Percentiles rank a stretch among this genome's conserved stretches.
These are phyloP conservation scores for Camellia lanceoleosa DNA, from an alignment of 148 eudicot genomes.

Conservation along the genomic window DNA sequence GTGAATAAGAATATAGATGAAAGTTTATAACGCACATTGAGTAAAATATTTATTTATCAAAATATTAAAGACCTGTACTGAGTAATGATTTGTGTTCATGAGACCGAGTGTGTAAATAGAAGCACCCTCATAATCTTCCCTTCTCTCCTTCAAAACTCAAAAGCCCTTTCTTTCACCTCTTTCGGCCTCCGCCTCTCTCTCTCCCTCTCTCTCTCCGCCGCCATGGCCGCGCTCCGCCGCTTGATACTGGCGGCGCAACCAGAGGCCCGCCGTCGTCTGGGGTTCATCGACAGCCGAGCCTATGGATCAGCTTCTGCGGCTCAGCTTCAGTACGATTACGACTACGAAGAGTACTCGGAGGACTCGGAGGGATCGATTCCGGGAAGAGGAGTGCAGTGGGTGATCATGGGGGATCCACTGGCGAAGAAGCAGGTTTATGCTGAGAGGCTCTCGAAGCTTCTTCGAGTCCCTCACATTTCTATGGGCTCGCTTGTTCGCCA, in stretches of 20 bases:
- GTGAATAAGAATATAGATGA: no score
- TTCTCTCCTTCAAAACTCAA: no score
- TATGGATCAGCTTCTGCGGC: conserved; percentile 51
- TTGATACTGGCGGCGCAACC: conserved; percentile 23
- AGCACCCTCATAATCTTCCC: no score
- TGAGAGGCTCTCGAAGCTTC: conserved; percentile 62
- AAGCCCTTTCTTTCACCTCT: background rate
- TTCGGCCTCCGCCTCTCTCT: background rate
- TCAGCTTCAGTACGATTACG: conserved; percentile 42
- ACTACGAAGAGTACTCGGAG: conserved; percentile 22
- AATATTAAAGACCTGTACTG: no score
- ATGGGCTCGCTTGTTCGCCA: conserved; percentile 78
- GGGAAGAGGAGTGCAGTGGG: conserved; percentile 85
- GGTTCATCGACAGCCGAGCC: conserved; percentile 2
- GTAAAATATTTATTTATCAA: no score
- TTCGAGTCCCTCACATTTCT: conserved; percentile 77
- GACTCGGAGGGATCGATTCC: conserved; percentile 53
- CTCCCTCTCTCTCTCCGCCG: conserved; percentile 25
- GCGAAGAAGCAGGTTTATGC: conserved; percentile 74
- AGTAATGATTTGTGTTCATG: no score
- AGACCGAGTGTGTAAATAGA: no score
- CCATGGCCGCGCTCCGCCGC: conserved; percentile 41
- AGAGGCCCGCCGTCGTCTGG: background rate
- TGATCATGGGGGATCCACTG: conserved; percentile 75
- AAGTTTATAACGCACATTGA: no score